Evolutionary conservation across 371 early-diverging fungal genomes (phyloP).

Genomic region (Lichtheimia corymbifera): DNA sequence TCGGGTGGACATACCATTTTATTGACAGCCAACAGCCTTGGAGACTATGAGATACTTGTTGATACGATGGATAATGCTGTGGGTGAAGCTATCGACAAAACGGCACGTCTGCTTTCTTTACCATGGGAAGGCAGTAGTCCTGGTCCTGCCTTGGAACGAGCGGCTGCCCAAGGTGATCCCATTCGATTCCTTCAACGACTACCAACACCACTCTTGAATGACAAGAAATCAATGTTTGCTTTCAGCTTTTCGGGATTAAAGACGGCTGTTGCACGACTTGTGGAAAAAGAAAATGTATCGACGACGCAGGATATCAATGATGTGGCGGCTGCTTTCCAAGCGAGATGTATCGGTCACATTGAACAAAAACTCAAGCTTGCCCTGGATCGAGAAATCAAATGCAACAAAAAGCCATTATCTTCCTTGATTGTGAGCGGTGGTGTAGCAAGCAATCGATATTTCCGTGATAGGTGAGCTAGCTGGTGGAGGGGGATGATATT

Average conservation of each 20-base stretch:
- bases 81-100: slow-evolving; percentile 86
- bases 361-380: slow-evolving; percentile 68
- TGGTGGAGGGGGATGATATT: too few species aligned
- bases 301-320: slow-evolving; percentile 53
- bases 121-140: slow-evolving; percentile 80
- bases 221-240: slow-evolving; percentile 54
- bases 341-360: slow-evolving; percentile 65
- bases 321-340: slow-evolving; percentile 79
- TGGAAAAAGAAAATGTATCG: slow-evolving; percentile 35
- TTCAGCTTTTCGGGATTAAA: slow-evolving; percentile 86
- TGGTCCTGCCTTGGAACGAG: slow-evolving; percentile 75
- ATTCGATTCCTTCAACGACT: slow-evolving; percentile 45
- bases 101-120: slow-evolving; percentile 64
- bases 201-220: slow-evolving; percentile 70
- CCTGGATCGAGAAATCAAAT: slow-evolving; percentile 43
- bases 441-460: slow-evolving; percentile 73
- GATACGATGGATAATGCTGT: slow-evolving; percentile 80
- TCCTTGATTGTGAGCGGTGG: slow-evolving; percentile 84
- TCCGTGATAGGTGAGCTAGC: slow-evolving; percentile 39
- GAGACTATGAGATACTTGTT: slow-evolving; percentile 65
- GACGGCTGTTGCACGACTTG: slow-evolving; percentile 56
- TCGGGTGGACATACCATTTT: slow-evolving; percentile 85
- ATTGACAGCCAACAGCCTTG: slow-evolving; percentile 64
- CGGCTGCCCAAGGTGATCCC: slow-evolving; percentile 61
- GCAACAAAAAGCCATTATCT: slow-evolving; percentile 43